These are phyloP conservation scores for Eucalyptus coolabah DNA, from an alignment of 345 rosid species.

Conservation along the genomic window DNA sequence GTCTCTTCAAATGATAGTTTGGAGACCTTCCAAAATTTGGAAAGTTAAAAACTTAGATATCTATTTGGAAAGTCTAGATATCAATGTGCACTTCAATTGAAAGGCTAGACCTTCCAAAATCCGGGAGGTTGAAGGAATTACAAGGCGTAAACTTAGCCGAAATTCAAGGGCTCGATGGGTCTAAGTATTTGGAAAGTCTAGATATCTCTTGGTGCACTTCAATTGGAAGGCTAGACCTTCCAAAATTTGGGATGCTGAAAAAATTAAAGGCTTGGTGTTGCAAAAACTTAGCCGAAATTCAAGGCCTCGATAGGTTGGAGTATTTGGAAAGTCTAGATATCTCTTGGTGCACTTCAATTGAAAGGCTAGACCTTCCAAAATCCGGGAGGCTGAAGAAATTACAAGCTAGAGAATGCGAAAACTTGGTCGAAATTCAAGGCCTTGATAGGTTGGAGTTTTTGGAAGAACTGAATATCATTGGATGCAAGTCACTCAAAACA, in stretches of 20 bases:
- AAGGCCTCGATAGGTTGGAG: neutral
- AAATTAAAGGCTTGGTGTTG: neutral
- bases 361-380: neutral
- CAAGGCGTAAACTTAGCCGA: neutral
- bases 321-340: neutral
- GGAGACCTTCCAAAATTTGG: too few relatives aligned
- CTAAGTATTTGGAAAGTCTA: too few relatives aligned
- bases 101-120: rapidly evolving
- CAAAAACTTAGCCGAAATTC: neutral
- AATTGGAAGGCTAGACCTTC: too few relatives aligned
- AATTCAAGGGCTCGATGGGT: too few relatives aligned
- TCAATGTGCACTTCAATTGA: too few relatives aligned
- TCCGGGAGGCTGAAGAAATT: neutral
- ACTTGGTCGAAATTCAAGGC: rapidly evolving
- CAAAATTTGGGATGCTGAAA: too few relatives aligned
- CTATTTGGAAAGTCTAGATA: too few relatives aligned
- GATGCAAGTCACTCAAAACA: too few relatives aligned
- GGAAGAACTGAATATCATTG: neutral
- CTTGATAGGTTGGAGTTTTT: neutral
- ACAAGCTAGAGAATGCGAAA: rapidly evolving
- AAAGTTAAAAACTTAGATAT: too few relatives aligned
- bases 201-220: too few relatives aligned
- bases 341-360: neutral
- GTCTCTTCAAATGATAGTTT: too few relatives aligned
- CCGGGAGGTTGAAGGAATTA: rapidly evolving